Evolutionary conservation across 73 alveolate species (phyloP).

Genomic region (Breviolum minutum): DNA sequence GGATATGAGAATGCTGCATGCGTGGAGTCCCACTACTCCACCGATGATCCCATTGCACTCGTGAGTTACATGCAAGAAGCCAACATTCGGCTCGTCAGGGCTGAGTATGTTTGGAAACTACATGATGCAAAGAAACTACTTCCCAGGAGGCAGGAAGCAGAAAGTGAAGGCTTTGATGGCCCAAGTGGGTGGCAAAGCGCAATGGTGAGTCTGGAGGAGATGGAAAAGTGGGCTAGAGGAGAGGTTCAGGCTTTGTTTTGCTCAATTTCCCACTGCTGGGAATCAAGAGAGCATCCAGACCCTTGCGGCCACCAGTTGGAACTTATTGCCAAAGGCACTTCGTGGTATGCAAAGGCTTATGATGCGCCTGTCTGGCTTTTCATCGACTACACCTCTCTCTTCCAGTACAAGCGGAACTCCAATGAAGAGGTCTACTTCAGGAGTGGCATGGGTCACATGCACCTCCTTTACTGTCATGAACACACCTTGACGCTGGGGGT

Average conservation of each 20-base stretch:
- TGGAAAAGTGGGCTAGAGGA: neutral
- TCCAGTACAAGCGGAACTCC: neutral
- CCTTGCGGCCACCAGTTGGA: neutral
- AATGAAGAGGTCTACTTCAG: constrained; percentile 1
- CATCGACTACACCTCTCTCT: constrained; percentile 46
- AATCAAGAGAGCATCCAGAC: constrained; percentile 36
- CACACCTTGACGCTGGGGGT: constrained; percentile 14
- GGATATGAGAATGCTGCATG: no score
- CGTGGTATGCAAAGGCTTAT: neutral
- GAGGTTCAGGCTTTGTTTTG: neutral
- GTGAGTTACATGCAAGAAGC: neutral
- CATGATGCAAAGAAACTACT: neutral
- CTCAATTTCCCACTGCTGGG: constrained; percentile 28
- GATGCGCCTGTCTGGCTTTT: constrained; percentile 19
- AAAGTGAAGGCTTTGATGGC: neutral
- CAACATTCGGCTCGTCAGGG: neutral
- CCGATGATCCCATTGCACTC: neutral
- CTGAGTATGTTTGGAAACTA: neutral
- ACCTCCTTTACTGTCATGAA: constrained; percentile 32
- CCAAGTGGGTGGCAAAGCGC: neutral
- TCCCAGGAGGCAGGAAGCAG: neutral
- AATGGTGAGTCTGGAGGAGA: neutral
- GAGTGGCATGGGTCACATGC: constrained; percentile 46
- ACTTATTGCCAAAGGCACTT: neutral
- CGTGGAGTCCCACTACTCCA: neutral